Conservation (phyloP, 441 rosid species). For the Adansonia madagascariensis region DNA sequence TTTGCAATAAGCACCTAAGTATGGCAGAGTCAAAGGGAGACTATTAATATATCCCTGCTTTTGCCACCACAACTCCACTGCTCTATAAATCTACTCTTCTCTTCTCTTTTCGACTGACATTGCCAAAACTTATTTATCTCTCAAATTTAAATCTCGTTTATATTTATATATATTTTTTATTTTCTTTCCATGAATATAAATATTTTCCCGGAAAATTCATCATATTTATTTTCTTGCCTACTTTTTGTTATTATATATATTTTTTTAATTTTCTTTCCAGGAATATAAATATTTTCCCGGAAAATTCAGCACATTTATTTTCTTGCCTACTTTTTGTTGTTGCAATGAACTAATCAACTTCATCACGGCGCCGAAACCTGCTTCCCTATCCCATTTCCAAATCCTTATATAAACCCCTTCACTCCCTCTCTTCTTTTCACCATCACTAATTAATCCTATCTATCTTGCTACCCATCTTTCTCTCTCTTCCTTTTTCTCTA, state of each 20-base stretch:
- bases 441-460: neutral
- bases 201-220: neutral
- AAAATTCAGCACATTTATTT: neutral
- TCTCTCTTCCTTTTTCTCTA: neutral
- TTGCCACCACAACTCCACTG: no score
- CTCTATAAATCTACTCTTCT: no score
- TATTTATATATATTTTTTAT: neutral
- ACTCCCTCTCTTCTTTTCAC: neutral
- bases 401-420: constrained; percentile 21
- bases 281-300: neutral
- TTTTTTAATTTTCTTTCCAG: no score
- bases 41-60: no score
- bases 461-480: neutral
- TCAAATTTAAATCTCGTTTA: no score
- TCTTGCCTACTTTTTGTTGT: neutral
- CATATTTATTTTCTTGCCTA: neutral
- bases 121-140: neutral
- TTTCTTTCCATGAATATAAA: no score
- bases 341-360: neutral
- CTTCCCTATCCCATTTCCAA: neutral
- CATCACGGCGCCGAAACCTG: constrained; percentile 15
- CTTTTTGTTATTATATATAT: neutral
- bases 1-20: no score
- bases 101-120: neutral
- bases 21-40: no score